Percentiles rank a stretch among this genome's conserved stretches.
Evolutionary conservation across 371 early-diverging fungal species (phyloP).

Genomic region (Actinomucor elegans): DNA sequence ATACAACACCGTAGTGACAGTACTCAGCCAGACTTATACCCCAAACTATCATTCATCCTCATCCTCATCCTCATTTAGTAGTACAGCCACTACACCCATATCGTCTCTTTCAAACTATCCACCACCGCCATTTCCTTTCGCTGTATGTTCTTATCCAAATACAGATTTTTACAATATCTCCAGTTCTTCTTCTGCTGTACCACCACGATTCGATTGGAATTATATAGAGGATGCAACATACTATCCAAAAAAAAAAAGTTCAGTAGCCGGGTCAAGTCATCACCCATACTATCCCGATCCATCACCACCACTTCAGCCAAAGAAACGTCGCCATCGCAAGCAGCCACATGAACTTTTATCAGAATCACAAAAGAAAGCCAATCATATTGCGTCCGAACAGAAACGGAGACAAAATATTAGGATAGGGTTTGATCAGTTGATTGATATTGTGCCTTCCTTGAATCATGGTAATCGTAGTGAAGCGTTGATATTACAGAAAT

Average conservation of each 20-base stretch:
- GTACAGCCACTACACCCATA: neutral
- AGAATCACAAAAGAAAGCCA: conserved; percentile 84
- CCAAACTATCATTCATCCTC: neutral
- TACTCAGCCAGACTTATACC: conserved; percentile 4
- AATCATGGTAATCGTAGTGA: conserved; percentile 56
- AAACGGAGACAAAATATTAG: conserved; percentile 83
- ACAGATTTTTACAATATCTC: neutral
- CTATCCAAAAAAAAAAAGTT: too few species aligned
- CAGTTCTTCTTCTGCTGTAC: too few species aligned
- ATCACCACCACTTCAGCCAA: conserved; percentile 1
- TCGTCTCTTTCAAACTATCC: conserved; percentile 1
- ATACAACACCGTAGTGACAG: neutral
- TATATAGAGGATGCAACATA: too few species aligned
- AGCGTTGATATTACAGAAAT: conserved; percentile 37
- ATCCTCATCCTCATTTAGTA: neutral
- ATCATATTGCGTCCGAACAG: conserved; percentile 91
- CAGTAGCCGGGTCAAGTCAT: too few species aligned
- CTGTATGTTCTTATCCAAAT: neutral
- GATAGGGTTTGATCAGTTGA: conserved; percentile 75
- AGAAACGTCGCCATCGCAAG: conserved; percentile 24
- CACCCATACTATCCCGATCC: neutral
- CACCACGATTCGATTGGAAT: too few species aligned
- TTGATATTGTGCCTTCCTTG: conserved; percentile 74
- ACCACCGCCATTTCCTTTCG: neutral
- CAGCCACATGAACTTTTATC: conserved; percentile 69